Percentiles rank a stretch among this genome's conserved stretches.
These are phyloP conservation scores for Arachis hypogaea DNA, from an alignment of 306 rosid genomes.

Conservation along the genomic window DNA sequence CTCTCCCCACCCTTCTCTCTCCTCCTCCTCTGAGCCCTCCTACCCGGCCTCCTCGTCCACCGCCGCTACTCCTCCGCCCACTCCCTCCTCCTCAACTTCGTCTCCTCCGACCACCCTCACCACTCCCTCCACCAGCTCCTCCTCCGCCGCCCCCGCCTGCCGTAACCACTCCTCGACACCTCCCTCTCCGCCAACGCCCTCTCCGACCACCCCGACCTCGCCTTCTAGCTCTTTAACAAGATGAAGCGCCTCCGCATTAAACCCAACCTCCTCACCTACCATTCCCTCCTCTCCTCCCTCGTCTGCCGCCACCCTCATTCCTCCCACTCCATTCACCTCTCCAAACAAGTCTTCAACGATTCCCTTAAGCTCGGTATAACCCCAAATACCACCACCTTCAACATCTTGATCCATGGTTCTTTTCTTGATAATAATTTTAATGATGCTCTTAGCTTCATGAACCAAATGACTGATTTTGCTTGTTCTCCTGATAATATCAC, in stretches of 20 bases:
- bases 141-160: slow-evolving; percentile 50
- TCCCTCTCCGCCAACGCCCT: slow-evolving; percentile 72
- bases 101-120: slow-evolving; percentile 56
- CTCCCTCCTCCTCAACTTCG: slow-evolving; percentile 63
- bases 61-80: slow-evolving; percentile 67
- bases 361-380: slow-evolving; percentile 52
- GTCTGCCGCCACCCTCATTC: slow-evolving; percentile 53
- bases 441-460: slow-evolving; percentile 52
- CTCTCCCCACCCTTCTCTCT: slow-evolving; percentile 45
- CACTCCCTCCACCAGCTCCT: slow-evolving; percentile 62
- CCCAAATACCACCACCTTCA: slow-evolving; percentile 56
- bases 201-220: slow-evolving; percentile 56
- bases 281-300: slow-evolving; percentile 66
- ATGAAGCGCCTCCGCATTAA: slow-evolving; percentile 56
- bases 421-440: slow-evolving; percentile 56
- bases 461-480: slow-evolving; percentile 55
- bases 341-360: slow-evolving; percentile 50
- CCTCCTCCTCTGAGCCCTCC: slow-evolving; percentile 53
- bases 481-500: slow-evolving; percentile 74
- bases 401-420: slow-evolving; percentile 67
- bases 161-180: slow-evolving; percentile 60
- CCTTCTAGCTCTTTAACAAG: slow-evolving; percentile 60
- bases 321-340: slow-evolving; percentile 45
- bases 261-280: slow-evolving; percentile 74
- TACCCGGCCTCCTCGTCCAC: slow-evolving; percentile 64